phyloP scores from a whole-genome alignment of 768 basidiomycete species.

The Coprinopsis strossmayeri region DNA sequence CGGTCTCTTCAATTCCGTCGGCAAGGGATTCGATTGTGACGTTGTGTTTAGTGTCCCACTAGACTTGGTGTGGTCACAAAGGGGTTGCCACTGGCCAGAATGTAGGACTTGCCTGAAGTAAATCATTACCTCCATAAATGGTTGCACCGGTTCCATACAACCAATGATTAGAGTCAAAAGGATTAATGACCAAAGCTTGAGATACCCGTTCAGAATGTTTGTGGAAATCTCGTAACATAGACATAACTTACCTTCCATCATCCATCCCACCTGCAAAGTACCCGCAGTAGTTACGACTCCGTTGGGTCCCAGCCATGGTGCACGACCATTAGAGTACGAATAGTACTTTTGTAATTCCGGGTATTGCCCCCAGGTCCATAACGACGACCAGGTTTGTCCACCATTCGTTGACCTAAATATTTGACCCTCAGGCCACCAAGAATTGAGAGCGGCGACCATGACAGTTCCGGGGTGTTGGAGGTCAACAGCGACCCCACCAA shows the following conservation, averaged over 20 bases:
- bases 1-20: constrained; percentile 60
- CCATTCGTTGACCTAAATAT: constrained; percentile 56
- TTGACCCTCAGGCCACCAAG: constrained; percentile 62
- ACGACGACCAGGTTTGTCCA: constrained; percentile 49
- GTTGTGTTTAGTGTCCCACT: constrained; percentile 58
- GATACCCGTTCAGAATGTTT: too few species aligned
- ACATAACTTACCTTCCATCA: constrained; percentile 56
- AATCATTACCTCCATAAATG: constrained; percentile 52
- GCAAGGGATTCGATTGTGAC: constrained; percentile 55
- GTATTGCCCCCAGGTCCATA: constrained; percentile 50
- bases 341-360: constrained; percentile 46
- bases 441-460: constrained; percentile 63
- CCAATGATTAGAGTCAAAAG: constrained; percentile 65
- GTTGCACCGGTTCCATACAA: constrained; percentile 67
- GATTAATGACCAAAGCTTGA: constrained; percentile 55
- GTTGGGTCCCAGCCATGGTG: constrained; percentile 55
- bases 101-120: constrained; percentile 35
- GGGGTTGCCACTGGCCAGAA: too few species aligned
- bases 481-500: constrained; percentile 58
- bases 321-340: constrained; percentile 45
- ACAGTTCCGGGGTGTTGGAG: constrained; percentile 53
- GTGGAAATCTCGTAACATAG: not conserved
- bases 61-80: too few species aligned
- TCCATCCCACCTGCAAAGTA: constrained; percentile 56
- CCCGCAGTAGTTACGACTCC: constrained; percentile 37